phyloP scores from a whole-genome alignment of 208 protist species.

The Trypanosoma caninum region DNA sequence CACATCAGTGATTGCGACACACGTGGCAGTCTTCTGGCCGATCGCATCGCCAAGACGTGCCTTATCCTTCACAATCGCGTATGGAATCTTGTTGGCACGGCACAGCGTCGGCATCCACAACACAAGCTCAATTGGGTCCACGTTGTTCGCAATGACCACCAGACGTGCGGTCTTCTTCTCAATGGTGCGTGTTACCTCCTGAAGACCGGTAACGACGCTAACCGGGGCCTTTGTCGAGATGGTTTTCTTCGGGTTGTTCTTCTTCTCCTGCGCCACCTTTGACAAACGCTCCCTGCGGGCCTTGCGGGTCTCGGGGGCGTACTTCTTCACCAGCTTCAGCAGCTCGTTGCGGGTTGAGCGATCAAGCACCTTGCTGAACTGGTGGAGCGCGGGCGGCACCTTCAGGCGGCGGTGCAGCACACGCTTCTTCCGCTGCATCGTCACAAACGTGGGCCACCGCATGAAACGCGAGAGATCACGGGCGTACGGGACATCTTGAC shows the following conservation, averaged over 20 bases:
- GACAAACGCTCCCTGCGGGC: slow-evolving; percentile 95
- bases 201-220: slow-evolving; percentile 95
- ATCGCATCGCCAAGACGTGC: slow-evolving; percentile 96
- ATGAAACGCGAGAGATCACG: slow-evolving; percentile 97
- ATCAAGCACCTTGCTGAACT: slow-evolving; percentile 92
- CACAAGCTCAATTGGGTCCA: slow-evolving; percentile 99
- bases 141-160: slow-evolving; percentile 99
- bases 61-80: slow-evolving; percentile 99
- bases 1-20: slow-evolving; percentile 95
- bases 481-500: slow-evolving; percentile 91
- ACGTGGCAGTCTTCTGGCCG: slow-evolving; percentile 96
- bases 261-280: slow-evolving; percentile 92
- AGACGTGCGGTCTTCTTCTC: slow-evolving; percentile 99
- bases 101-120: slow-evolving; percentile 99
- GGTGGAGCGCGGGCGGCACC: slow-evolving; percentile 89
- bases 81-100: slow-evolving; percentile 98
- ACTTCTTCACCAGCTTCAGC: slow-evolving; percentile 97
- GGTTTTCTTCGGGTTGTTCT: slow-evolving; percentile 72
- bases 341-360: slow-evolving; percentile 95
- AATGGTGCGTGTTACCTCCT: slow-evolving; percentile 97
- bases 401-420: slow-evolving; percentile 98
- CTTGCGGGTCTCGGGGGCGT: slow-evolving; percentile 95
- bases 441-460: slow-evolving; percentile 98
- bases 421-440: slow-evolving; percentile 97
- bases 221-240: slow-evolving; percentile 85